phyloP scores from a whole-genome alignment of 2,329 filamentous ascomycete genomes.

The Cryphonectria nitschkei region DNA sequence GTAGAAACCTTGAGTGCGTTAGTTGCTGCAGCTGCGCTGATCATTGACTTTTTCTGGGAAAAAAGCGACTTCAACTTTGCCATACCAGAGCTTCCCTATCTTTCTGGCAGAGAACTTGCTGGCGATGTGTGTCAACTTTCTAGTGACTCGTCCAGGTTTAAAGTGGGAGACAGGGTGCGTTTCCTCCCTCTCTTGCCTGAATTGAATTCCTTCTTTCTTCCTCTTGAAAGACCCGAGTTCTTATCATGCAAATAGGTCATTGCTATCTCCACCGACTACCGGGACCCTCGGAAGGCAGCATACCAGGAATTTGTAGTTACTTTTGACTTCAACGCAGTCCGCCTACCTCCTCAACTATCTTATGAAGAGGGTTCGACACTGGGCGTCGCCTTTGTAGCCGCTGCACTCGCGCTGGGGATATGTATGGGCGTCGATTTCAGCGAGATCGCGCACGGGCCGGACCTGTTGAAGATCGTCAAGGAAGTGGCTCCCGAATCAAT shows the following conservation, averaged over 20 bases:
- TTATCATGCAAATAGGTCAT: conserved; percentile 47
- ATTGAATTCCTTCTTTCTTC: no score
- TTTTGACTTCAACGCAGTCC: conserved; percentile 66
- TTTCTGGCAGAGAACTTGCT: conserved; percentile 71
- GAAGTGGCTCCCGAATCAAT: conserved; percentile 50
- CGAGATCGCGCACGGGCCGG: conserved; percentile 55
- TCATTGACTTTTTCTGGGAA: not conserved
- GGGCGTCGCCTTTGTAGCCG: conserved; percentile 73
- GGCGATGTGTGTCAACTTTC: conserved; percentile 61
- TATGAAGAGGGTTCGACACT: conserved; percentile 63
- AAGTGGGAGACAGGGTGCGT: conserved; percentile 56
- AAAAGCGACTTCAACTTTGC: conserved; percentile 70
- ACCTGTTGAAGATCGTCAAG: conserved; percentile 58
- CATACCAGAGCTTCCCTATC: conserved; percentile 68
- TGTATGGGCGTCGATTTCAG: conserved; percentile 71
- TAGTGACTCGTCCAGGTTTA: conserved; percentile 51
- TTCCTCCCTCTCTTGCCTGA: not conserved
- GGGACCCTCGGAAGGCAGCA: conserved; percentile 71
- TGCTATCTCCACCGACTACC: conserved; percentile 75
- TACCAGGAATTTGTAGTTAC: conserved; percentile 73
- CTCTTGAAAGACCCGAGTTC: not conserved
- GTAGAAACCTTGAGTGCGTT: not conserved
- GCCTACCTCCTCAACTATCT: conserved; percentile 58
- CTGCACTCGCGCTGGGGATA: conserved; percentile 67
- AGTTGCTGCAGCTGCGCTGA: not conserved